Percentiles rank a stretch among this genome's conserved stretches.
Evolutionary conservation across 352 stramenopile species (phyloP).

Genomic region (Globisporangium paddicum): DNA sequence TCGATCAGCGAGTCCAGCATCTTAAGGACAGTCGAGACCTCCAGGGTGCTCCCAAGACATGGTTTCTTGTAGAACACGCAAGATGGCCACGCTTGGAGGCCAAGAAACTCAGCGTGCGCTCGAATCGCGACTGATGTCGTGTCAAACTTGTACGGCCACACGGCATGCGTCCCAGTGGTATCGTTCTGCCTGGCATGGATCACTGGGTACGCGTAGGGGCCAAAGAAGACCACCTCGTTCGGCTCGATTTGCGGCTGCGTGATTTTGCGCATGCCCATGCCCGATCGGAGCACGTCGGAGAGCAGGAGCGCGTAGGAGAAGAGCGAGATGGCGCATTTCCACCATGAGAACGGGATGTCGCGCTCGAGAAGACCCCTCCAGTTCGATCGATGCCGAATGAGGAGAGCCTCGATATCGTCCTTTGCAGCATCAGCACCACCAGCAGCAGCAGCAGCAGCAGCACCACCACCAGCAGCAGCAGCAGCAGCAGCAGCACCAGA

Average conservation of each 20-base stretch:
- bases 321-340: conserved; percentile 4
- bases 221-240: conserved; percentile 4
- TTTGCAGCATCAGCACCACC: no score
- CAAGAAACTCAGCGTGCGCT: conserved; percentile 7
- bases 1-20: conserved; percentile 12
- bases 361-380: background rate
- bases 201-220: conserved; percentile 8
- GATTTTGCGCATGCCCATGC: background rate
- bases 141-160: conserved; percentile 18
- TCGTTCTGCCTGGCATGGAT: conserved; percentile 1
- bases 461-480: background rate
- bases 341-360: conserved; percentile 14
- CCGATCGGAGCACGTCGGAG: conserved; percentile 16
- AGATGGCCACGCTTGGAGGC: background rate
- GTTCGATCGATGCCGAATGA: background rate
- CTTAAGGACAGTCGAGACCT: background rate
- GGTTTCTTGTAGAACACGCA: conserved; percentile 9
- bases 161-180: background rate
- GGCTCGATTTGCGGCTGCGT: background rate
- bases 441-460: background rate
- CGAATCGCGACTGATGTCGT: conserved; percentile 12
- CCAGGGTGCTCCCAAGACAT: background rate
- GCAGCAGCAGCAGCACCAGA: background rate
- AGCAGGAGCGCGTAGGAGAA: conserved; percentile 17
- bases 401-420: background rate